Percentiles rank a stretch among this genome's conserved stretches.
Evolutionary conservation across 2,329 filamentous ascomycete genomes (phyloP).

Genomic region (Alternaria tenuissima): DNA sequence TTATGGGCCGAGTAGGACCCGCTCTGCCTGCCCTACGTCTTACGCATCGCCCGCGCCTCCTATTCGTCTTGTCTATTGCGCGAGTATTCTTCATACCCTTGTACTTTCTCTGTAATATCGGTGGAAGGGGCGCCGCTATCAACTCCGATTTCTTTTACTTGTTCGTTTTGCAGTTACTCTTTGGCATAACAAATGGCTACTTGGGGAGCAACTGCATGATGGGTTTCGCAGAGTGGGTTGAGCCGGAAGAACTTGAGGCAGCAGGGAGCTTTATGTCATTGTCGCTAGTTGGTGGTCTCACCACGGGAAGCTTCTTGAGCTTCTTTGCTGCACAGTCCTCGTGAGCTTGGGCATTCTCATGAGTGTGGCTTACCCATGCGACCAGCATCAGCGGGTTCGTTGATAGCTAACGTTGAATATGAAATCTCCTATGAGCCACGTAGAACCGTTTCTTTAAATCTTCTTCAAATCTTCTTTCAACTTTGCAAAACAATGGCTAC

Average conservation of each 20-base stretch:
- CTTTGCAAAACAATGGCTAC: background rate
- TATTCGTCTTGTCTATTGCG: constrained; percentile 73
- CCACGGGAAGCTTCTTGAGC: constrained; percentile 86
- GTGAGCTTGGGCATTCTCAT: background rate
- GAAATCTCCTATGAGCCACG: background rate
- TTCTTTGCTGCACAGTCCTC: constrained; percentile 68
- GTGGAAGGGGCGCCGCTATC: constrained; percentile 72
- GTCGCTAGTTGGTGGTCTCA: constrained; percentile 83
- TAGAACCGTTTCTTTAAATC: background rate
- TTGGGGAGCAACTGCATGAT: constrained; percentile 91
- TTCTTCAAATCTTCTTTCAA: background rate
- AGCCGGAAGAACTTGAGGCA: constrained; percentile 82
- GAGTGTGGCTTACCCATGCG: background rate
- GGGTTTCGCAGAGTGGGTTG: constrained; percentile 82
- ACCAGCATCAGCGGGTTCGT: background rate
- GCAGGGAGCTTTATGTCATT: constrained; percentile 94
- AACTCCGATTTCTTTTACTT: constrained; percentile 89
- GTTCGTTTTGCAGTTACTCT: constrained; percentile 80
- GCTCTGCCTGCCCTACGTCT: constrained; percentile 64
- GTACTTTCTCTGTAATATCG: constrained; percentile 89
- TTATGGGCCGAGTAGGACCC: constrained; percentile 77
- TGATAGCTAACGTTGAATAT: background rate
- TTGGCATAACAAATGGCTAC: constrained; percentile 88
- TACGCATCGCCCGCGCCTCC: constrained; percentile 67
- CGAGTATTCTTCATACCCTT: constrained; percentile 79